Evolutionary conservation across 495 filamentous ascomycete species (phyloP).

Genomic region (Xylaria venustula): DNA sequence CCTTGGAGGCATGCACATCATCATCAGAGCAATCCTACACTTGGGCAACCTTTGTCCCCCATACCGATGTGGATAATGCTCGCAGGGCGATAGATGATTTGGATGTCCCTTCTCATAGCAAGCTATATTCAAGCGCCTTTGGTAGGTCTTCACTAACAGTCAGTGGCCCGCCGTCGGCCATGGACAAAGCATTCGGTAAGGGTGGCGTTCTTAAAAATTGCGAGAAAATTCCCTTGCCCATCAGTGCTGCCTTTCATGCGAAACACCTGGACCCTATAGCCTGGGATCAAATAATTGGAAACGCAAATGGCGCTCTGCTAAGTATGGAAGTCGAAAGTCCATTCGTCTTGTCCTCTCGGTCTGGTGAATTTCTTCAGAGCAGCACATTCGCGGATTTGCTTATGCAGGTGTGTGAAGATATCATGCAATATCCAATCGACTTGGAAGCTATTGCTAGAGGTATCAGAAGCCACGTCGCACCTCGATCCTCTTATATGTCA

Average conservation of each 20-base stretch:
- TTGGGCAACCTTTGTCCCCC: constrained; percentile 42
- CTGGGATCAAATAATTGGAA: neutral
- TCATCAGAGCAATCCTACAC: constrained; percentile 23
- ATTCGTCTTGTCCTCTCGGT: constrained; percentile 14
- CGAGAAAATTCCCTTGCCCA: constrained; percentile 54
- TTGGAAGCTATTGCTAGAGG: neutral
- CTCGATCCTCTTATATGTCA: neutral
- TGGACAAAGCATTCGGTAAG: neutral
- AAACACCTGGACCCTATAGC: constrained; percentile 9
- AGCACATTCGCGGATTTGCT: neutral
- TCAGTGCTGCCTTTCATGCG: constrained; percentile 54
- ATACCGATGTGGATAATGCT: constrained; percentile 32
- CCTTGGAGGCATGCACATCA: constrained; percentile 33
- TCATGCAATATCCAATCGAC: neutral
- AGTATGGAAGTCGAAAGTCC: constrained; percentile 2
- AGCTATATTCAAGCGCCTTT: constrained; percentile 8
- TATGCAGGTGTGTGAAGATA: neutral
- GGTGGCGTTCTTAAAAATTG: neutral
- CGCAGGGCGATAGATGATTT: constrained; percentile 33
- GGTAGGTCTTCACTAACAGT: constrained; percentile 30
- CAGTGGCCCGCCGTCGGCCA: constrained; percentile 34
- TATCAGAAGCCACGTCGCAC: neutral
- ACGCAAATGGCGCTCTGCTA: neutral
- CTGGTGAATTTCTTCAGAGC: neutral
- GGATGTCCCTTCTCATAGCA: constrained; percentile 1